A percentile compares a stretch with the other conserved stretches of the same genome.
Evolutionary conservation across 129 eudicot species (phyloP).

Genomic region (Artemisia tridentata): DNA sequence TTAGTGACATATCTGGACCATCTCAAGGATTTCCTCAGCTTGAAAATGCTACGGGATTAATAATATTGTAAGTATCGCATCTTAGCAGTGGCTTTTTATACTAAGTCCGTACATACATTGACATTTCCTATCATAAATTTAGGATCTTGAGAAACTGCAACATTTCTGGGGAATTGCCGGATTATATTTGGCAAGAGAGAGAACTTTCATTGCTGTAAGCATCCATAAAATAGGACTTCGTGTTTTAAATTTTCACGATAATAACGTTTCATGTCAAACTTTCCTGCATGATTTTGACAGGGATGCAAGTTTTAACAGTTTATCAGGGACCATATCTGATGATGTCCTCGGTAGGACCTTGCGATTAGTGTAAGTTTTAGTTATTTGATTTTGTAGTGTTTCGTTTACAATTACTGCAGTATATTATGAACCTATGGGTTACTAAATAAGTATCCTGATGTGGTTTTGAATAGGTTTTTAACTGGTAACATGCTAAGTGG

Average conservation of each 20-base stretch:
- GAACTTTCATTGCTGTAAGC: slow-evolving; percentile 60
- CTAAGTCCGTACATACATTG: not conserved
- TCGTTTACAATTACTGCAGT: not conserved
- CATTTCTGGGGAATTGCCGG: slow-evolving; percentile 64
- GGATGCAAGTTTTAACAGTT: slow-evolving; percentile 72
- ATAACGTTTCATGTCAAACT: slow-evolving; percentile 6
- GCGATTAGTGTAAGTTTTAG: slow-evolving; percentile 56
- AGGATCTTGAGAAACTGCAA: slow-evolving; percentile 89
- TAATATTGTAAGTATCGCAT: slow-evolving; percentile 45
- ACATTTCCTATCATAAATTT: slow-evolving; percentile 24
- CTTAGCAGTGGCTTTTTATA: not conserved
- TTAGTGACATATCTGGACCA: slow-evolving; percentile 61
- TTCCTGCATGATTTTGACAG: slow-evolving; percentile 39
- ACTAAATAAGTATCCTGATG: slow-evolving; percentile 11
- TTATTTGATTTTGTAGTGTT: slow-evolving; percentile 3
- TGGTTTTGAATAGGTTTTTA: slow-evolving; percentile 52
- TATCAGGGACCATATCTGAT: slow-evolving; percentile 61
- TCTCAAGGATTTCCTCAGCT: slow-evolving; percentile 57
- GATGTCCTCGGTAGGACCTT: slow-evolving; percentile 53
- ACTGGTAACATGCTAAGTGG: slow-evolving; percentile 76
- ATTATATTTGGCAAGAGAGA: slow-evolving; percentile 59
- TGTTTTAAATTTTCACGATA: not conserved
- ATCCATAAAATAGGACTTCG: not conserved
- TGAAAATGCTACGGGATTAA: slow-evolving; percentile 43
- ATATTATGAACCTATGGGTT: not conserved